phyloP scores from a whole-genome alignment of 2,329 filamentous ascomycete genomes.

The Lithohypha guttulata region DNA sequence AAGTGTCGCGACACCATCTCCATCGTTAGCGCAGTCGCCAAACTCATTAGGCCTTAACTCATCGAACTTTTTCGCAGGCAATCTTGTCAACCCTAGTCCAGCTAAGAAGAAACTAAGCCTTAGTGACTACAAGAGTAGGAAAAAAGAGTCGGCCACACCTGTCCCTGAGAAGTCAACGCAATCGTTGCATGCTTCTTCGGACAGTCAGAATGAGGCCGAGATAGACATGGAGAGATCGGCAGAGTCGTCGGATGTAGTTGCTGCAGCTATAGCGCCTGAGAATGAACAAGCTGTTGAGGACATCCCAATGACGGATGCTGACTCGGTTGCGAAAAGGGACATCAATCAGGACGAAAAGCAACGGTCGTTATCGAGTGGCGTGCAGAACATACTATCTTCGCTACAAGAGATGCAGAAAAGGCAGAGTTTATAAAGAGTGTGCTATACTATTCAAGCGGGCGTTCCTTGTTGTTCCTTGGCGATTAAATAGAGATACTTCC shows the following conservation, averaged over 20 bases:
- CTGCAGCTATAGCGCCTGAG: not conserved
- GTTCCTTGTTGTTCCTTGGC: not conserved
- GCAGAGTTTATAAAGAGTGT: not conserved
- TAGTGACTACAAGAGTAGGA: slow-evolving; percentile 37
- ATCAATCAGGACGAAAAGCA: not conserved
- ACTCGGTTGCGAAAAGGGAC: not conserved
- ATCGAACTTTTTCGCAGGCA: slow-evolving; percentile 21
- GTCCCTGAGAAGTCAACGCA: slow-evolving; percentile 28
- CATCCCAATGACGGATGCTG: not conserved
- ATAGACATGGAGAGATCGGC: no score
- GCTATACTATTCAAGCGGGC: not conserved
- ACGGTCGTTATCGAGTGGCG: not conserved
- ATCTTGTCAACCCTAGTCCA: slow-evolving; percentile 33
- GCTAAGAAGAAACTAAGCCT: slow-evolving; percentile 42
- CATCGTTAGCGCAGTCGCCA: slow-evolving; percentile 24
- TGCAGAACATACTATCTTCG: slow-evolving; percentile 6
- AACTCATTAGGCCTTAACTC: slow-evolving; percentile 24
- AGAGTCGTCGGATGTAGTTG: no score
- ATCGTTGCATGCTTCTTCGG: not conserved
- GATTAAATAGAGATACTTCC: slow-evolving; percentile 7
- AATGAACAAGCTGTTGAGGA: slow-evolving; percentile 3
- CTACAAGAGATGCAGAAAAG: slow-evolving; percentile 6
- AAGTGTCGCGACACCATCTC: slow-evolving; percentile 21
- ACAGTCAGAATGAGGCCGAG: not conserved
- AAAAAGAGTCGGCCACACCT: slow-evolving; percentile 29